Conservation (phyloP, 306 rosid species). For the Rosa rugosa region DNA sequence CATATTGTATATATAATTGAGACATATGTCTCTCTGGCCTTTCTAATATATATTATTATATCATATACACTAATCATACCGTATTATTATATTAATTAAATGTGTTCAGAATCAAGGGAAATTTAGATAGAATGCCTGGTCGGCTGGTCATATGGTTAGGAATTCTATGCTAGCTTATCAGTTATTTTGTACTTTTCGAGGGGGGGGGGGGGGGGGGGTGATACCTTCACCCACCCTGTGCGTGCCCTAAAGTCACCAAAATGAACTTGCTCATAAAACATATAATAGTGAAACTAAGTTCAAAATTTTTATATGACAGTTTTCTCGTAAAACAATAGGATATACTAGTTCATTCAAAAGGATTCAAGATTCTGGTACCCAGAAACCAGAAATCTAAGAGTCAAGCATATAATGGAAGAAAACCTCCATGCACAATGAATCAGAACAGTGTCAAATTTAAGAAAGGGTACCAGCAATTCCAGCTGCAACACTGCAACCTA, state of each 20-base stretch:
- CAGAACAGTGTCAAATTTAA: neutral
- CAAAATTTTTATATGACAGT: too few species aligned
- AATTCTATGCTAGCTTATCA: neutral
- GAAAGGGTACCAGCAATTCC: slow-evolving; percentile 43
- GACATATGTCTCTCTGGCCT: neutral
- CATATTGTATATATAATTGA: neutral
- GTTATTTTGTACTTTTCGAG: neutral
- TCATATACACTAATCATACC: neutral
- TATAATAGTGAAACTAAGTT: neutral
- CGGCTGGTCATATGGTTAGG: neutral
- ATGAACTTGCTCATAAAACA: neutral
- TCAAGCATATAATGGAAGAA: neutral
- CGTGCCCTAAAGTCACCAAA: neutral
- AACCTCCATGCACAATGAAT: neutral
- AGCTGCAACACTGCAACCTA: slow-evolving; percentile 21
- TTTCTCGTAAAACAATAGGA: too few species aligned
- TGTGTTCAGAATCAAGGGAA: neutral
- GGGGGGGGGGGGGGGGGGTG: neutral
- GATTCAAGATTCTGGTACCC: too few species aligned
- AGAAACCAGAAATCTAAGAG: neutral
- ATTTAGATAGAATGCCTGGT: neutral
- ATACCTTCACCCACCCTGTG: neutral
- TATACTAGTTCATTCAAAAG: too few species aligned
- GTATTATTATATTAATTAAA: too few species aligned
- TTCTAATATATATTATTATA: neutral